Evolutionary conservation across 305 asterid species (phyloP).

Genomic region (Fraxinus paxiana): DNA sequence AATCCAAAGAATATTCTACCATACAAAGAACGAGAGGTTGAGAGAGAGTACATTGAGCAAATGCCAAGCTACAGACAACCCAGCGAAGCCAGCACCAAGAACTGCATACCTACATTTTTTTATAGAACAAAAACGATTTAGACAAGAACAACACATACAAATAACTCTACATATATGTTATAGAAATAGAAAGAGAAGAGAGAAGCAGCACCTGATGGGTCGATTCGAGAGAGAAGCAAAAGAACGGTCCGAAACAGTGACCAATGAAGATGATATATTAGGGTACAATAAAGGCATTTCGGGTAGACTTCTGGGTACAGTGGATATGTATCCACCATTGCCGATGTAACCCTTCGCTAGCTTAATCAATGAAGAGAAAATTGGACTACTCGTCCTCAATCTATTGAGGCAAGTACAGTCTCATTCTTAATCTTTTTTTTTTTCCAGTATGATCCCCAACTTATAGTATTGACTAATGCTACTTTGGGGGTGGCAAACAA

Average conservation of each 20-base stretch:
- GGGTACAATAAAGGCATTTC: neutral
- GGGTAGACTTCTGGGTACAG: neutral
- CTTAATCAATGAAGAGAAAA: neutral
- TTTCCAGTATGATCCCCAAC: neutral
- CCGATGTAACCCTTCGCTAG: neutral
- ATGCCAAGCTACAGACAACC: slow-evolving; percentile 88
- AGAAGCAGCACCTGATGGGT: slow-evolving; percentile 34
- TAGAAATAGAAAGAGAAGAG: neutral
- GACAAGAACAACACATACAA: neutral
- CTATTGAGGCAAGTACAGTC: neutral
- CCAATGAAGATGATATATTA: neutral
- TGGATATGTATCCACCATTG: neutral
- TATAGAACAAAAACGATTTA: neutral
- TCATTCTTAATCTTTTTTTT: neutral
- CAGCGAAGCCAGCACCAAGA: slow-evolving; percentile 99
- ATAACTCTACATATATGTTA: neutral
- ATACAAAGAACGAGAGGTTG: slow-evolving; percentile 8
- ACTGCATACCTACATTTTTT: slow-evolving; percentile 62
- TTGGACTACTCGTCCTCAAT: neutral
- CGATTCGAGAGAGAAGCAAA: slow-evolving; percentile 31
- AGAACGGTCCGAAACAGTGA: slow-evolving; percentile 6
- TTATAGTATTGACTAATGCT: neutral
- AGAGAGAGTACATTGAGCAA: slow-evolving; percentile 58
- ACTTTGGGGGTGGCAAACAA: neutral
- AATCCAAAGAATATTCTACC: neutral